phyloP scores from a whole-genome alignment of 345 rosid genomes.

The Arabidopsis arenosa region DNA sequence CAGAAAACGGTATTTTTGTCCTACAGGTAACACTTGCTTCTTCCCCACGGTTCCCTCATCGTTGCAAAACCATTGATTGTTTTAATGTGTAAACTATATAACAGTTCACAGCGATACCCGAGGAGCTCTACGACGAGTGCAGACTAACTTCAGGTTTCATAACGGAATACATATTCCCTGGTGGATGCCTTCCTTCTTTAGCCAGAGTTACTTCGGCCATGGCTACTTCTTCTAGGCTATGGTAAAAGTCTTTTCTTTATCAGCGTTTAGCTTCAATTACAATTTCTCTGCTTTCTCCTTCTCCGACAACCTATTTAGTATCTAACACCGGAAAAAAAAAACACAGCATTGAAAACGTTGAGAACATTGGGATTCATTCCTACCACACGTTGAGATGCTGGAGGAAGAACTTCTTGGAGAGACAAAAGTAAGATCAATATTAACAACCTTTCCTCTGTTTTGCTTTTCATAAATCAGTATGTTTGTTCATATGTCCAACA shows the following conservation, averaged over 20 bases:
- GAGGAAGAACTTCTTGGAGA: conserved; percentile 75
- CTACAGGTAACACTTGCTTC: conserved; percentile 57
- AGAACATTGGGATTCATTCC: conserved; percentile 80
- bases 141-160: conserved; percentile 76
- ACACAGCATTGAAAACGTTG: conserved; percentile 74
- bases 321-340: not conserved
- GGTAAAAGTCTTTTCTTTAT: conserved; percentile 47
- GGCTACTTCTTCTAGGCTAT: conserved; percentile 67
- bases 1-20: conserved; percentile 70
- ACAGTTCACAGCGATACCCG: conserved; percentile 83
- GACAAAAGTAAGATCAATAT: conserved; percentile 53
- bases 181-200: conserved; percentile 80
- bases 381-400: conserved; percentile 71
- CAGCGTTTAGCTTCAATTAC: not conserved
- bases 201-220: conserved; percentile 74
- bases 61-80: not conserved
- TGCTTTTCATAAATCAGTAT: not conserved
- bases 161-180: conserved; percentile 85
- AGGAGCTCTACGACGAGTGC: conserved; percentile 63
- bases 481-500: not conserved
- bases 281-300: not conserved
- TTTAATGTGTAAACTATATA: not conserved
- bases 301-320: not conserved
- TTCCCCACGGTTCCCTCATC: not conserved
- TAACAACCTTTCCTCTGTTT: not conserved